Percentiles rank a stretch among this genome's conserved stretches.
These are phyloP conservation scores for Fraxinus anomala DNA, from an alignment of 257 asterid genomes.

Conservation along the genomic window DNA sequence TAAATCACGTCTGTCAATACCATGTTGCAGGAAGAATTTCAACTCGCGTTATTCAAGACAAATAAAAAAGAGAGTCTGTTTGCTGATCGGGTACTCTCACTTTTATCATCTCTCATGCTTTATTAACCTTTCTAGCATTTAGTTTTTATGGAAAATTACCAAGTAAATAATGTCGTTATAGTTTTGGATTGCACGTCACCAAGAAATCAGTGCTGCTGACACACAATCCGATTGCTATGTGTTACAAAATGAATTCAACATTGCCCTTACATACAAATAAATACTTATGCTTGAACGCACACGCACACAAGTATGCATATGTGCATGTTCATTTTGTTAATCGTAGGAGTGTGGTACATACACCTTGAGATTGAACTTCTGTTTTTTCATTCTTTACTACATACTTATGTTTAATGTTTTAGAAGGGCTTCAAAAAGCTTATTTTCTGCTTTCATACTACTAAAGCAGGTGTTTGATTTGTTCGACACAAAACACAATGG, in stretches of 20 bases:
- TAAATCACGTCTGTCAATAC: conserved; percentile 16
- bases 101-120: too few species aligned
- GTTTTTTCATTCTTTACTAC: neutral
- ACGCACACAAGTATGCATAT: neutral
- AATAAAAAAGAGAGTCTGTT: conserved; percentile 94
- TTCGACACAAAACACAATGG: conserved; percentile 98
- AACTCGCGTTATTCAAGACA: conserved; percentile 93
- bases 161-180: neutral
- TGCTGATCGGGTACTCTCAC: conserved; percentile 77
- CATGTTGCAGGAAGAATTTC: conserved; percentile 89
- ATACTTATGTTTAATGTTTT: too few species aligned
- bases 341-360: neutral
- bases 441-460: conserved; percentile 23
- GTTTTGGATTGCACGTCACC: neutral
- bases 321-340: neutral
- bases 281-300: neutral
- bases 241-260: neutral
- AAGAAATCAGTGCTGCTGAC: conserved; percentile 7
- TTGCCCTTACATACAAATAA: neutral
- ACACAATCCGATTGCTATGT: neutral
- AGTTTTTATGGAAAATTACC: too few species aligned
- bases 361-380: neutral
- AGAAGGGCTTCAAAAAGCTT: neutral
- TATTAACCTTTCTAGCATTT: too few species aligned
- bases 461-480: conserved; percentile 83